A percentile compares a stretch with the other conserved stretches of the same genome.
Evolutionary conservation across 495 filamentous ascomycete genomes (phyloP).

Genomic region (Talaromyces trachyspermus): DNA sequence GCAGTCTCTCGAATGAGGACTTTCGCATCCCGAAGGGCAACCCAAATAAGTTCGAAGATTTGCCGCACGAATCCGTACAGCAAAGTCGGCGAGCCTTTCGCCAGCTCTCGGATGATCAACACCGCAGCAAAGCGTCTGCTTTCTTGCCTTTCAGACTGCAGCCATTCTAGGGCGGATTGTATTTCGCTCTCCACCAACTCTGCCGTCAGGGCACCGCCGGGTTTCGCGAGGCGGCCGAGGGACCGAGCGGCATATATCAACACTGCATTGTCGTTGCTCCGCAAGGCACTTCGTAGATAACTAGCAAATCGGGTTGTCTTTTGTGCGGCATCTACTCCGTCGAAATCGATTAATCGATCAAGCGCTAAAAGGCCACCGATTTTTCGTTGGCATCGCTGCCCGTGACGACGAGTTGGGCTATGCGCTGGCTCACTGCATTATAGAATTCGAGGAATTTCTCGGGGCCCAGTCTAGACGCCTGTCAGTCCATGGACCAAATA

Average conservation of each 20-base stretch:
- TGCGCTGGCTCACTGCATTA: constrained; percentile 65
- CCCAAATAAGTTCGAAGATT: constrained; percentile 92
- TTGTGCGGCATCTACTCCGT: constrained; percentile 85
- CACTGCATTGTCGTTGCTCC: constrained; percentile 79
- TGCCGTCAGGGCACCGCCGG: constrained; percentile 88
- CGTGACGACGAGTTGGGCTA: constrained; percentile 65
- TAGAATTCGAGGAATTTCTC: constrained; percentile 76
- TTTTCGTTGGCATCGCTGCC: constrained; percentile 79
- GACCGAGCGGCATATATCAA: constrained; percentile 83
- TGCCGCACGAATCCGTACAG: constrained; percentile 86
- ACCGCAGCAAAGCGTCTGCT: constrained; percentile 87
- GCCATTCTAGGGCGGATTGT: constrained; percentile 87
- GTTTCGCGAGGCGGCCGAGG: constrained; percentile 80
- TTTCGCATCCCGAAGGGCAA: constrained; percentile 80
- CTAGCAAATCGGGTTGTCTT: constrained; percentile 91
- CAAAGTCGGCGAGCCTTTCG: constrained; percentile 82
- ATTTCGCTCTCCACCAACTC: constrained; percentile 96
- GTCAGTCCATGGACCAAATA: constrained; percentile 4
- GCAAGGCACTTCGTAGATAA: constrained; percentile 77
- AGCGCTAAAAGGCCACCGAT: constrained; percentile 89
- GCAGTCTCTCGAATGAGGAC: constrained; percentile 87
- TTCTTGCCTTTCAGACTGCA: constrained; percentile 91
- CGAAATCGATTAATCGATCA: constrained; percentile 88
- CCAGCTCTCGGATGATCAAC: constrained; percentile 80
- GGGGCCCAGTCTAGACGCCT: constrained; percentile 56